Conservation (phyloP, 176 grass and related monocot species). For the Typha latifolia region DNA sequence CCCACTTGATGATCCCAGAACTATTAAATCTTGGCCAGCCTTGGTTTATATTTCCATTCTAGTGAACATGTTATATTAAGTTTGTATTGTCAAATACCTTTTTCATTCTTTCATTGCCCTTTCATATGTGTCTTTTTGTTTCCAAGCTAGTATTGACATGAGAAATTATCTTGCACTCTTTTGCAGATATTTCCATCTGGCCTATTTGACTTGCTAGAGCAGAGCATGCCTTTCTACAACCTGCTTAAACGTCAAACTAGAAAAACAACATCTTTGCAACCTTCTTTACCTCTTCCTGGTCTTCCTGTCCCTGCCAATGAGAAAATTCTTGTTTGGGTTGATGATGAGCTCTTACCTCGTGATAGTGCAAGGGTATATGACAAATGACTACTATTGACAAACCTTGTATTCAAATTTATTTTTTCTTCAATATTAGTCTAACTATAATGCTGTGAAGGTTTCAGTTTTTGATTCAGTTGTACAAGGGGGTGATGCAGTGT, state of each 20-base stretch:
- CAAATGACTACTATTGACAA: conserved; percentile 2
- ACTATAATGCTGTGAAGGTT: conserved; percentile 43
- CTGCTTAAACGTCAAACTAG: conserved; percentile 63
- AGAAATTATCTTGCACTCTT: neutral
- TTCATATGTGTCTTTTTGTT: neutral
- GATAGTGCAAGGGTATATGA: conserved; percentile 71
- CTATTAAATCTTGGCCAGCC: too few relatives aligned
- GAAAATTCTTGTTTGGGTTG: conserved; percentile 95
- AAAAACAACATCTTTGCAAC: conserved; percentile 30
- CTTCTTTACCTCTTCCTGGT: conserved; percentile 49
- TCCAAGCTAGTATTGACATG: neutral
- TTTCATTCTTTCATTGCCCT: neutral
- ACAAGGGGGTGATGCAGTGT: conserved; percentile 98
- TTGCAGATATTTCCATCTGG: conserved; percentile 72
- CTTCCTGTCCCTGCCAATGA: conserved; percentile 84
- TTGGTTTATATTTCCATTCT: too few relatives aligned
- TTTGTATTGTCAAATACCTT: neutral
- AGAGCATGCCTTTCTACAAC: conserved; percentile 89
- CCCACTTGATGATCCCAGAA: too few relatives aligned
- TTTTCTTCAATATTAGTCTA: conserved; percentile 16
- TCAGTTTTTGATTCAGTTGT: conserved; percentile 97
- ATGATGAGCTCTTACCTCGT: conserved; percentile 73
- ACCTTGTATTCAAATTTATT: conserved; percentile 3
- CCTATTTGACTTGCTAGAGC: conserved; percentile 86
- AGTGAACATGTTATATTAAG: neutral